phyloP scores from a whole-genome alignment of 2,329 filamentous ascomycete genomes.

The Alternaria tenuissima region DNA sequence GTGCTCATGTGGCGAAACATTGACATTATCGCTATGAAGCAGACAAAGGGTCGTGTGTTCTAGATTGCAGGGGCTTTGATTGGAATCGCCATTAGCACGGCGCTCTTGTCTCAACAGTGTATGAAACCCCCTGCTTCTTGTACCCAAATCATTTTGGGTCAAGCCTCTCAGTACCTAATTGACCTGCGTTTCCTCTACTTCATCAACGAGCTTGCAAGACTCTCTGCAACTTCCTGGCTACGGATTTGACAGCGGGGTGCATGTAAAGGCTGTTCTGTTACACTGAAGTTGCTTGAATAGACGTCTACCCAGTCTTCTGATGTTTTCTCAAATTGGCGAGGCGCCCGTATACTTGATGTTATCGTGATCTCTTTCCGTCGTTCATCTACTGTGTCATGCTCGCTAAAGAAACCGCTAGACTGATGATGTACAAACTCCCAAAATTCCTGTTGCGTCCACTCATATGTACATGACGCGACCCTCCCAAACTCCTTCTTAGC shows the following conservation, averaged over 20 bases:
- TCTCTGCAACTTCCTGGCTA: neutral
- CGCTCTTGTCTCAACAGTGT: neutral
- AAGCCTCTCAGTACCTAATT: neutral
- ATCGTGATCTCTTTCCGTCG: neutral
- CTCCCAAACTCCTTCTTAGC: neutral
- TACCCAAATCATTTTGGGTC: neutral
- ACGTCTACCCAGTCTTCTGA: neutral
- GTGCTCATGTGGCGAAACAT: conserved; percentile 59
- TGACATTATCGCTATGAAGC: conserved; percentile 53
- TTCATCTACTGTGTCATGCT: neutral
- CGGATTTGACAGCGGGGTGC: neutral
- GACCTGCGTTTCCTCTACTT: neutral
- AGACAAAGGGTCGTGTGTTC: conserved; percentile 61
- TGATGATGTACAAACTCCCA: neutral
- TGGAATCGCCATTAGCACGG: neutral
- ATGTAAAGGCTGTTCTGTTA: neutral
- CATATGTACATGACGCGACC: neutral
- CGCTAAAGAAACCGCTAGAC: neutral
- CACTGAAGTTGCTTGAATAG: neutral
- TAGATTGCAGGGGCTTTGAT: conserved; percentile 31
- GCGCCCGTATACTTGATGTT: neutral
- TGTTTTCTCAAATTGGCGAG: neutral
- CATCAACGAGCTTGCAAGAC: neutral
- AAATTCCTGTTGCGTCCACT: neutral
- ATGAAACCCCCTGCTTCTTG: neutral